Conservation (phyloP, 2,329 filamentous ascomycete species). For the Fusarium sp. region DNA sequence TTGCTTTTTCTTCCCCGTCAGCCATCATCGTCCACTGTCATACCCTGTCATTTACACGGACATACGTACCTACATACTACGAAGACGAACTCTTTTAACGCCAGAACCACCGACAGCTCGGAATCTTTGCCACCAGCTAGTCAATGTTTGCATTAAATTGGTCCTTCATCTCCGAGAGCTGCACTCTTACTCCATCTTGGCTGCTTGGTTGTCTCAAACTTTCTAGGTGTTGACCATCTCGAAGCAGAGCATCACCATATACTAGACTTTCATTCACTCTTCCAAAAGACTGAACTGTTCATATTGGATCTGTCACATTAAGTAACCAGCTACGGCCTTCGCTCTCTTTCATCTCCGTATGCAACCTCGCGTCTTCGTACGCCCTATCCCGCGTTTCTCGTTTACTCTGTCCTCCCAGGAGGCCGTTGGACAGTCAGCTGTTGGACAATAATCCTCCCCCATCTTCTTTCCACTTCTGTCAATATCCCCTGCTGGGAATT, state of each 20-base stretch:
- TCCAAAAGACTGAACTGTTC: not conserved
- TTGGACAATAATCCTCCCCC: slow-evolving; percentile 6
- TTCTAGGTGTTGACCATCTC: slow-evolving; percentile 3
- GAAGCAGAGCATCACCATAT: not conserved
- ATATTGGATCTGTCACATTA: slow-evolving; percentile 15
- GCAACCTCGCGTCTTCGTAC: slow-evolving; percentile 42
- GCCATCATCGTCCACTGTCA: not conserved
- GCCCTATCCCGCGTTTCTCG: slow-evolving; percentile 29
- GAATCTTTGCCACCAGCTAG: slow-evolving; percentile 10
- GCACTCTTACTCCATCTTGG: not conserved
- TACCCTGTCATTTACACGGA: slow-evolving; percentile 1
- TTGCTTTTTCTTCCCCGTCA: slow-evolving; percentile 8
- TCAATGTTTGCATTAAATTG: slow-evolving; percentile 7
- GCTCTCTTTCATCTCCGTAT: slow-evolving; percentile 28
- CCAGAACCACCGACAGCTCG: not conserved
- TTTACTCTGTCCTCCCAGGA: slow-evolving; percentile 35
- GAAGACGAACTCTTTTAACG: slow-evolving; percentile 15
- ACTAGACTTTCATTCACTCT: not conserved
- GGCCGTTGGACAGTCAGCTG: slow-evolving; percentile 29
- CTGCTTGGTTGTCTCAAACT: not conserved
- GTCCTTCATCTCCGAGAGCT: slow-evolving; percentile 1
- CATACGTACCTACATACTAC: not conserved
- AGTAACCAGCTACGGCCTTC: slow-evolving; percentile 12
- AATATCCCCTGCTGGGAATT: not conserved
- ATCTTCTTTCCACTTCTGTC: slow-evolving; percentile 1